phyloP scores from a whole-genome alignment of 352 stramenopile genomes.

The Phytophthora crassamura region DNA sequence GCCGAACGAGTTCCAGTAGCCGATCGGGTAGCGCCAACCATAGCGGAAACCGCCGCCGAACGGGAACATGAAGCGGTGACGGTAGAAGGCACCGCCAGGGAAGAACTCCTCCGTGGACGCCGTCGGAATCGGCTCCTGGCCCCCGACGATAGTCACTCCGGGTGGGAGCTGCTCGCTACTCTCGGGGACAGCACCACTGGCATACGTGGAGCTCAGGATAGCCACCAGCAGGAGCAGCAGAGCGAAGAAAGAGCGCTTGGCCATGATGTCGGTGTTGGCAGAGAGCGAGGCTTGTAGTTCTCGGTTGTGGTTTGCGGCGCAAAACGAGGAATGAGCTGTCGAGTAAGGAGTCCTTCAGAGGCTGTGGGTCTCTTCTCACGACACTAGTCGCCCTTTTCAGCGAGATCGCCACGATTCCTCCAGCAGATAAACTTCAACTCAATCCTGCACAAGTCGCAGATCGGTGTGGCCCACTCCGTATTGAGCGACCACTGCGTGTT shows the following conservation, averaged over 20 bases:
- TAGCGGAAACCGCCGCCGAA: slow-evolving; percentile 37
- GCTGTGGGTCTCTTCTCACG: no score
- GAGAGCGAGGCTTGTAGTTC: no score
- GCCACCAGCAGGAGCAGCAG: neutral
- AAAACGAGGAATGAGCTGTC: neutral
- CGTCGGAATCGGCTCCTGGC: neutral
- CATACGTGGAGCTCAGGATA: neutral
- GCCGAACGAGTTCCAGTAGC: slow-evolving; percentile 51
- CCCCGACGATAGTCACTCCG: no score
- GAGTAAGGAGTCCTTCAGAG: no score
- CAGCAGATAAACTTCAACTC: neutral
- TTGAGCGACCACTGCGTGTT: neutral
- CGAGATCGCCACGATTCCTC: neutral
- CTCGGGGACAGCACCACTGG: no score
- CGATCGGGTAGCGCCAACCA: slow-evolving; percentile 51
- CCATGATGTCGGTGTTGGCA: no score
- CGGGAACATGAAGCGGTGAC: slow-evolving; percentile 42
- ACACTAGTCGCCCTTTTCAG: neutral
- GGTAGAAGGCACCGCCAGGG: slow-evolving; percentile 13
- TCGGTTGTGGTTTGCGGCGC: neutral
- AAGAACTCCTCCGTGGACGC: neutral
- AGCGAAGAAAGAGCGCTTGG: neutral
- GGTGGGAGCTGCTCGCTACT: no score
- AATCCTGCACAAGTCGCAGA: slow-evolving; percentile 18
- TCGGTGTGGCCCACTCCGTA: neutral